Evolutionary conservation across 495 filamentous ascomycete genomes (phyloP).

Genomic region (Hypoxylon crocopeplum): DNA sequence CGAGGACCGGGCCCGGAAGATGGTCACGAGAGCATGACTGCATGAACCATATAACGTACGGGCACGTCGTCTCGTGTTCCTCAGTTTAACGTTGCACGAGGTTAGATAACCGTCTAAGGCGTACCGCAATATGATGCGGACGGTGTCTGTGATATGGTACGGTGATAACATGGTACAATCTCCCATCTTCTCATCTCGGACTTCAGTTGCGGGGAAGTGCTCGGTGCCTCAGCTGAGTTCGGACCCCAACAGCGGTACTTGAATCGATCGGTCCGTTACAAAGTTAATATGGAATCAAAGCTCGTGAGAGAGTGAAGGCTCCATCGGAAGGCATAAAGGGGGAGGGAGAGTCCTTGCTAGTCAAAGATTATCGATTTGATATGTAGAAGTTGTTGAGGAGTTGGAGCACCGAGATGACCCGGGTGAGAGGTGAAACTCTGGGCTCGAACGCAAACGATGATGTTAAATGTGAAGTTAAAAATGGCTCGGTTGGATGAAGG

Average conservation of each 20-base stretch:
- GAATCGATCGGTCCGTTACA: slow-evolving; percentile 1
- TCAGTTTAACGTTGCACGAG: not conserved
- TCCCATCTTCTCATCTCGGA: slow-evolving; percentile 2
- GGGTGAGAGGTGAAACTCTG: slow-evolving; percentile 11
- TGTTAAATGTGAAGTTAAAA: not conserved
- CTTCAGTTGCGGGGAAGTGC: slow-evolving; percentile 19
- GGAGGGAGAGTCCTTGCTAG: not conserved
- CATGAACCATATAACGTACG: slow-evolving; percentile 6
- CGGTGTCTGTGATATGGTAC: slow-evolving; percentile 15
- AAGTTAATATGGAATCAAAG: slow-evolving; percentile 28
- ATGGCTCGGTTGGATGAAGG: slow-evolving; percentile 1
- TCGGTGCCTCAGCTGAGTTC: slow-evolving; percentile 6
- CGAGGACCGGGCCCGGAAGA: slow-evolving; percentile 7
- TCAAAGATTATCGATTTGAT: no score
- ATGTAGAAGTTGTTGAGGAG: no score
- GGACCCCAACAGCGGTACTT: not conserved
- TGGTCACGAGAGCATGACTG: slow-evolving; percentile 20
- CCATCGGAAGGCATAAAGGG: not conserved
- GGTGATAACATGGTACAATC: slow-evolving; percentile 13
- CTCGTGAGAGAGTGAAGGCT: not conserved
- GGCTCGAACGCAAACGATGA: slow-evolving; percentile 1
- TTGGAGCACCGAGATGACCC: no score
- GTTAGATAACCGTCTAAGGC: not conserved
- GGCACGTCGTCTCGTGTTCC: not conserved
- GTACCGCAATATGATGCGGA: not conserved